Evolutionary conservation across 148 eudicot genomes (phyloP).

Genomic region (Dysphania ambrosioides): DNA sequence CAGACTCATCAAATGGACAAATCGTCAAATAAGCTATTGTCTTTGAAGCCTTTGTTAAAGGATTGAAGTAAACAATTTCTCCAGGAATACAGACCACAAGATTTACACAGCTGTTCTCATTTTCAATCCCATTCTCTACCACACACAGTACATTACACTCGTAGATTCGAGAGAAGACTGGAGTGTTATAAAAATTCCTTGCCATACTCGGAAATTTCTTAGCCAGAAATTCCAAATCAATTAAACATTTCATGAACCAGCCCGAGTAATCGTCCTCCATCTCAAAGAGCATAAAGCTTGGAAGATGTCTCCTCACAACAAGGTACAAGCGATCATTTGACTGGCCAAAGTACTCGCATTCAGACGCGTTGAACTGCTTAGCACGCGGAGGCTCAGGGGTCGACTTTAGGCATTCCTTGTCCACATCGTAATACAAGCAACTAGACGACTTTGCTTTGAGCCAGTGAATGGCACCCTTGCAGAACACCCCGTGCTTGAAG

Average conservation of each 20-base stretch:
- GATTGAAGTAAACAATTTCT: slow-evolving; percentile 21
- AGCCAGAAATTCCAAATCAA: slow-evolving; percentile 21
- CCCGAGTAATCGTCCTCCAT: slow-evolving; percentile 28
- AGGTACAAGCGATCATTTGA: slow-evolving; percentile 13
- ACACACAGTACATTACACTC: slow-evolving; percentile 23
- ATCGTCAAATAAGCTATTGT: slow-evolving; percentile 14
- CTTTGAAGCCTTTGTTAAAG: slow-evolving; percentile 6
- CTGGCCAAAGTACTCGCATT: slow-evolving; percentile 19
- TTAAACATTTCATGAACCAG: slow-evolving; percentile 13
- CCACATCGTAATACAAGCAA: slow-evolving; percentile 21
- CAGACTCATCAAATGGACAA: slow-evolving; percentile 14
- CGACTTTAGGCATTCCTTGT: slow-evolving; percentile 5
- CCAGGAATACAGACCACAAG: slow-evolving; percentile 22
- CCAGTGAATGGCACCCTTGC: slow-evolving; percentile 22
- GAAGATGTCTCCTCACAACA: slow-evolving; percentile 8
- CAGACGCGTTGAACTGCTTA: not conserved
- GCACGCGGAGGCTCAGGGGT: slow-evolving; percentile 17
- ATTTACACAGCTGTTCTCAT: not conserved
- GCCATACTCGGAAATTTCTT: slow-evolving; percentile 1
- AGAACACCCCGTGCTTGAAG: slow-evolving; percentile 26
- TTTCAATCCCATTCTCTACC: not conserved
- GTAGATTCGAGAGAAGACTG: slow-evolving; percentile 13
- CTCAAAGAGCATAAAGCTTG: slow-evolving; percentile 16
- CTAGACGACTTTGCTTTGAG: slow-evolving; percentile 12
- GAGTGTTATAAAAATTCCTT: slow-evolving; percentile 9